Evolutionary conservation across 2,329 filamentous ascomycete genomes (phyloP), one percentile per base, ranked within the genome.

Genomic region (Aspergillus jensenii): DNA sequence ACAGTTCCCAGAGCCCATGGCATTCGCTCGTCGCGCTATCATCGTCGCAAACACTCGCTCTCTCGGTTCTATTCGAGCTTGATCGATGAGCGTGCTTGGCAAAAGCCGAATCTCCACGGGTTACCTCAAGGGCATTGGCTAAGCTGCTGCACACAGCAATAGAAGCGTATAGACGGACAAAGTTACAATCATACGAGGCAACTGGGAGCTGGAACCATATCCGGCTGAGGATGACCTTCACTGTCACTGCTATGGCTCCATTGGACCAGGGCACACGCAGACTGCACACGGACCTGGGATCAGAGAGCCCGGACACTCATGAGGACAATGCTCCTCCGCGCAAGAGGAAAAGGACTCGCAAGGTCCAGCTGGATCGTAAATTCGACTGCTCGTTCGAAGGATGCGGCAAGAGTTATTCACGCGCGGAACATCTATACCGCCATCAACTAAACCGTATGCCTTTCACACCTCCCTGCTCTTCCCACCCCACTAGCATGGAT

Each of bases 371-470:
- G 37, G 79, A 81, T 59, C 79, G 78, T 64, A 81, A 81, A 69
- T 93, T 92, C 63, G 88, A 90, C 68, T 99, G 95, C 71, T 88
- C 89, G 5, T 86, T 91, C 59, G 87, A 90, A 63, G 91, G 89
- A 40, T 99, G 95, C 69, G 93, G 91, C 41, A 99, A 97, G 81
- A 96, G 89, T 72, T 99, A 99, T 74, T 97, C 93, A 25, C 86
- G 95, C 71, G 93, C 95, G 8, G 95, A 98, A 77, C 95, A 99
- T 79, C 81, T 99, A 79, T 97, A 97, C 78, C 87, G 95, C 46
- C 93, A 98, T 76, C 93, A 98, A 77, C 79, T 98, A 65, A 99
- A 99, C 73, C 95, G 90, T 92, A 81, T 74, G 87, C 61, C 15
- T 43, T 39, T 2, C 27, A 19, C 12, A 37, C 15, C 15, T 23